Evolutionary conservation across 495 filamentous ascomycete genomes (phyloP).

Genomic region (Tuber magnatum): DNA sequence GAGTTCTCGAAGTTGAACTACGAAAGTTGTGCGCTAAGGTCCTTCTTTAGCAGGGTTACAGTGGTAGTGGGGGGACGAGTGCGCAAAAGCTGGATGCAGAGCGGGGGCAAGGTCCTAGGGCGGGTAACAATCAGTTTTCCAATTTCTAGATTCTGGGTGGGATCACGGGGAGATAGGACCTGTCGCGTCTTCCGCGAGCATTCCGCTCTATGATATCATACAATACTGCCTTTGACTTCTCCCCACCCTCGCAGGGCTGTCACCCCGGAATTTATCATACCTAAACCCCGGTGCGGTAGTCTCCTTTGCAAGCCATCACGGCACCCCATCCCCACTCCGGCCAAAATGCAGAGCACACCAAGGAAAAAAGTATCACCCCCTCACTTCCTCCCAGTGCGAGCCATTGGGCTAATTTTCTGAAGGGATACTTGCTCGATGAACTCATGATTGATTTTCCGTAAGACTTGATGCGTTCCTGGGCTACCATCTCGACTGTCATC

Average conservation of each 20-base stretch:
- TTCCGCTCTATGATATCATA: no score
- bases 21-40: neutral
- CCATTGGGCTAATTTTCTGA: neutral
- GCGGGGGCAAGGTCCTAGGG: neutral
- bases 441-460: slow-evolving; percentile 31
- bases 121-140: neutral
- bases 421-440: slow-evolving; percentile 29
- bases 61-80: neutral
- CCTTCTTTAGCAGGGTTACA: neutral
- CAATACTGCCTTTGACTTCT: neutral
- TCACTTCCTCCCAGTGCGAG: neutral
- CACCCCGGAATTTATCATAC: slow-evolving; percentile 16
- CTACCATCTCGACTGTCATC: neutral
- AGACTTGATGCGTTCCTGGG: neutral
- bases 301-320: slow-evolving; percentile 19
- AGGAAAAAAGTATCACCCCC: slow-evolving; percentile 1
- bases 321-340: slow-evolving; percentile 10
- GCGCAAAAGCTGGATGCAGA: neutral
- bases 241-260: slow-evolving; percentile 12
- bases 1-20: neutral
- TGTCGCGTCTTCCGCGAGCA: neutral
- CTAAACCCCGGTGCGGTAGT: slow-evolving; percentile 12
- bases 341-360: neutral
- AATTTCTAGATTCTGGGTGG: neutral
- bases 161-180: neutral